Conservation (phyloP, 805 yeast genomes). For the Lipomyces mesembrius region DNA sequence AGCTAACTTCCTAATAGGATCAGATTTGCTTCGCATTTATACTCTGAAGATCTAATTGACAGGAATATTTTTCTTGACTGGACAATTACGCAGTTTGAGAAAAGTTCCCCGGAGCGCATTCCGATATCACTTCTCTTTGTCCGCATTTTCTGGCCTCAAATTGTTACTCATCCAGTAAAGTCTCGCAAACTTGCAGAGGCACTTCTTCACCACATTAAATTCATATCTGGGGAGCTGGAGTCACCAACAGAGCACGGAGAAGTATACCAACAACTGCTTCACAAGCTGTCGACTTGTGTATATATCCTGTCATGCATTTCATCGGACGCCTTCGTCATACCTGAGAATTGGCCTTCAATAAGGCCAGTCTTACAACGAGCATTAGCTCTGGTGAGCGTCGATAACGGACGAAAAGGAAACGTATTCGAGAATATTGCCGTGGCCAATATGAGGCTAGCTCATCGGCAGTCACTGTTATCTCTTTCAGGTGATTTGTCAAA, state of each 20-base stretch:
- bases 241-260: slow-evolving; percentile 40
- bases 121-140: slow-evolving; percentile 59
- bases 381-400: slow-evolving; percentile 23
- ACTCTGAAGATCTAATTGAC: slow-evolving; percentile 70
- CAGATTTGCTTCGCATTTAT: slow-evolving; percentile 65
- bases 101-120: slow-evolving; percentile 48
- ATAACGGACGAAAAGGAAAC: slow-evolving; percentile 24
- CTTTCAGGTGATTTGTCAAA: slow-evolving; percentile 18
- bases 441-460: slow-evolving; percentile 21
- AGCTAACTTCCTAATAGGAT: slow-evolving; percentile 39
- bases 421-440: slow-evolving; percentile 28
- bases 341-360: slow-evolving; percentile 42
- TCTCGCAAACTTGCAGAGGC: slow-evolving; percentile 69
- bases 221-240: slow-evolving; percentile 44
- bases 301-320: slow-evolving; percentile 38
- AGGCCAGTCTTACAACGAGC: slow-evolving; percentile 42
- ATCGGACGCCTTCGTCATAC: slow-evolving; percentile 45
- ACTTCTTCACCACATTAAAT: slow-evolving; percentile 53
- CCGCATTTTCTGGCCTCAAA: slow-evolving; percentile 72
- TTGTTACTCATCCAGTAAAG: slow-evolving; percentile 59
- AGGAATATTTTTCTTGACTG: slow-evolving; percentile 64
- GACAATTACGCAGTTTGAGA: slow-evolving; percentile 59
- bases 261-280: slow-evolving; percentile 41
- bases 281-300: slow-evolving; percentile 46
- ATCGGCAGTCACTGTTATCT: slow-evolving; percentile 39